Evolutionary conservation across 257 asterid species (phyloP).

Genomic region (Oldenlandia corymbosa): DNA sequence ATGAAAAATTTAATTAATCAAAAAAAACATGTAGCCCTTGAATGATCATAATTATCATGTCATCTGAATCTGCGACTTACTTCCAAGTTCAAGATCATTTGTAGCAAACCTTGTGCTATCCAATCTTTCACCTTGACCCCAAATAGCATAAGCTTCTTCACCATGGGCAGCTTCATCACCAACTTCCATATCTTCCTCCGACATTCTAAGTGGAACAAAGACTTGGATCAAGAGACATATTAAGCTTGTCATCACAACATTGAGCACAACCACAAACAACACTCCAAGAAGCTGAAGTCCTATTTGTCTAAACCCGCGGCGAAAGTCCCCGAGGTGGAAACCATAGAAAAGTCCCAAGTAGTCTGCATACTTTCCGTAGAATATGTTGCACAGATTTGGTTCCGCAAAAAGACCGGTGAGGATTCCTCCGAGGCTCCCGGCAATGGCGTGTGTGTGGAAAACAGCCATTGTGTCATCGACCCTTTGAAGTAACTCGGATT

Average conservation of each 20-base stretch:
- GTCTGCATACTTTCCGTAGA: conserved; percentile 26
- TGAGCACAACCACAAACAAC: conserved; percentile 31
- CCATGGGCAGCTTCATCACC: conserved; percentile 83
- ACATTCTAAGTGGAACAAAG: conserved; percentile 59
- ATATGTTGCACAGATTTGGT: conserved; percentile 44
- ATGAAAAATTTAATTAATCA: too few species aligned
- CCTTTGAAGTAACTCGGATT: conserved; percentile 56
- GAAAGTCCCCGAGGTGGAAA: conserved; percentile 24
- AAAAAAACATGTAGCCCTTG: too few species aligned
- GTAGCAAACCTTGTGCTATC: conserved; percentile 41
- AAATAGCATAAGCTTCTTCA: conserved; percentile 70
- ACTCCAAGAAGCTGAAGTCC: conserved; percentile 49
- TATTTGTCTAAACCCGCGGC: conserved; percentile 43
- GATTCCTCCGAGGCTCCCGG: conserved; percentile 62
- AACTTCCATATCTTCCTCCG: conserved; percentile 63
- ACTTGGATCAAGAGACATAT: conserved; percentile 37
- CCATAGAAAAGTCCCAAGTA: conserved; percentile 53
- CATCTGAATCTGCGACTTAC: conserved; percentile 17
- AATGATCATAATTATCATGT: neutral
- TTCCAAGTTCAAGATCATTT: conserved; percentile 29
- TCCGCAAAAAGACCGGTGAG: conserved; percentile 61
- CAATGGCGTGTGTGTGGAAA: conserved; percentile 70
- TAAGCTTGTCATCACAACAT: conserved; percentile 45
- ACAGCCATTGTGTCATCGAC: conserved; percentile 82
- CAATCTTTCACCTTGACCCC: conserved; percentile 69